Evolutionary conservation across 176 grass and related monocot species (phyloP), one percentile per base, ranked within the genome.

Genomic region (Aegilops longissima): DNA sequence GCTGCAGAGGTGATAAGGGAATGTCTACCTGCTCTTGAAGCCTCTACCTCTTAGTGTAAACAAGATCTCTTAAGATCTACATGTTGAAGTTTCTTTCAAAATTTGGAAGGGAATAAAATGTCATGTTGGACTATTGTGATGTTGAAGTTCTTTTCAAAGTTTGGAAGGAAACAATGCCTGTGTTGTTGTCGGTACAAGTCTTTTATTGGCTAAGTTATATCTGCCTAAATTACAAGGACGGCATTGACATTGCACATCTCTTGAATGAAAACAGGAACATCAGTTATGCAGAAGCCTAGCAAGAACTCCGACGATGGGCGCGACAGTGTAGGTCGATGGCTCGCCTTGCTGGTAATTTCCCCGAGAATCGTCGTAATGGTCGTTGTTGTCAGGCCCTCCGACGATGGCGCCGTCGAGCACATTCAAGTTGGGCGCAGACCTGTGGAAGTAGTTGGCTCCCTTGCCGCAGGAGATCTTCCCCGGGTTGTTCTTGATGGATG

Each of bases 401-500:
- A 92, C 91, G 69, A 98, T 89, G 16, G 96, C 88, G 58, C 93
- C 96, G 9, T 75, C 31, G 27, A 98, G 24, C 20, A 95, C 90
- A 79, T 98, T 98, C 1, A 88, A 82, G 73, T 98, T 89, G 29
- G 91, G 73, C 3, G 76, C 4, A 23, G 58, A 10, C 47, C 11
- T 92, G 42, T 70, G 34, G 29, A 82, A 80, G 84, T 88, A 70
- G 21, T 36, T 16, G 83, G 83, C 89, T 3, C 91, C 96, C 0
- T 70, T 86, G 23, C 82, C 54, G 90, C 96, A 98, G 21, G 87
- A 81, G 25, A 98, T 44, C 30, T 77, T 77, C 1, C 8, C 44
- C 0, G 29, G 58, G 79, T 75, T 20, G 5, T 23, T 3, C 75
- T 54, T 88, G 79, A 98, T 88, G 13, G 91, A 95, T 42, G 94